phyloP scores from a whole-genome alignment of 2,329 filamentous ascomycete species.

The Epichloe amarillans region DNA sequence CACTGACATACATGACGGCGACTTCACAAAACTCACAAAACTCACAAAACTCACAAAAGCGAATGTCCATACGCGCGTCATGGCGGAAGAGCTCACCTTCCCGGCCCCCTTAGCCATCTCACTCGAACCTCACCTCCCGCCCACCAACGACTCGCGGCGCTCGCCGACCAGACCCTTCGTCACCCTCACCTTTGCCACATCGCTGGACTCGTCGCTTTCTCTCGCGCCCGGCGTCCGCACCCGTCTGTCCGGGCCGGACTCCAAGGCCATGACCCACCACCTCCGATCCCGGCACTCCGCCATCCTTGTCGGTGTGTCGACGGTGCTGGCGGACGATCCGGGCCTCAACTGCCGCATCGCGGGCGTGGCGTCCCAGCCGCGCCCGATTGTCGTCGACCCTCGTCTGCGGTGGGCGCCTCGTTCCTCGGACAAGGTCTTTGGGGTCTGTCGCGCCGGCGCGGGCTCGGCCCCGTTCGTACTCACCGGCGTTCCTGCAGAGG shows the following conservation, averaged over 20 bases:
- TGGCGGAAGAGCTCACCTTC: constrained; percentile 23
- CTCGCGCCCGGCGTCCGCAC: constrained; percentile 71
- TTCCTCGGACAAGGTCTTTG: constrained; percentile 49
- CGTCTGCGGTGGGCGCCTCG: constrained; percentile 56
- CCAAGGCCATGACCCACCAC: constrained; percentile 89
- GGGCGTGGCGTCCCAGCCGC: constrained; percentile 53
- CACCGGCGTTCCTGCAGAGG: constrained; percentile 29
- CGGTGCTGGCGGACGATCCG: constrained; percentile 73
- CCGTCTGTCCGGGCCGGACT: constrained; percentile 64
- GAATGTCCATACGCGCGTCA: constrained; percentile 7
- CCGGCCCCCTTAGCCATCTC: constrained; percentile 16
- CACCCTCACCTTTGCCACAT: constrained; percentile 83
- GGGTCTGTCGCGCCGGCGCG: constrained; percentile 46
- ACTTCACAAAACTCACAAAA: too few species aligned
- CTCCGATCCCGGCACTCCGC: constrained; percentile 71
- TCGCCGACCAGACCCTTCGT: constrained; percentile 33
- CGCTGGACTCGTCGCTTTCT: constrained; percentile 70
- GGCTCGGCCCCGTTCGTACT: constrained; percentile 67
- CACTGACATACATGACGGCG: too few species aligned
- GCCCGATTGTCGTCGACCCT: constrained; percentile 74
- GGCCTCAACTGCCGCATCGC: constrained; percentile 69
- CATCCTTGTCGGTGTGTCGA: constrained; percentile 75
- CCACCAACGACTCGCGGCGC: not conserved
- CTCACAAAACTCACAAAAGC: too few species aligned
- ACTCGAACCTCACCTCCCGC: constrained; percentile 22